These are phyloP conservation scores for Paracamarosporium sp. DNA, from an alignment of 2,329 filamentous ascomycete genomes.

Conservation along the genomic window DNA sequence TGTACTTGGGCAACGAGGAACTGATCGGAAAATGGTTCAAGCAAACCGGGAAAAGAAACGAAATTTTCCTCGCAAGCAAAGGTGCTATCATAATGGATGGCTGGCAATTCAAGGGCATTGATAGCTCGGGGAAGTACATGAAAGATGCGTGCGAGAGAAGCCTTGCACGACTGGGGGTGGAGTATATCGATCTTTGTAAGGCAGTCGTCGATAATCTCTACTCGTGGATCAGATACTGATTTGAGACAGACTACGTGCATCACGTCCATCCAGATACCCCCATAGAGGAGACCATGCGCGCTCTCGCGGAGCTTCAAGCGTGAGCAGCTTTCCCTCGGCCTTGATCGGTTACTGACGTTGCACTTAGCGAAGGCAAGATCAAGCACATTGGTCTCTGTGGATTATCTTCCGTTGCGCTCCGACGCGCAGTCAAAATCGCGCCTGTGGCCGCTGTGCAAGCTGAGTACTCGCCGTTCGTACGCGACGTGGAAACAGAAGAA, in stretches of 20 bases:
- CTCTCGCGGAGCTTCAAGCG: slow-evolving; percentile 49
- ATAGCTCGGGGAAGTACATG: slow-evolving; percentile 45
- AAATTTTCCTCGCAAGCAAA: slow-evolving; percentile 23
- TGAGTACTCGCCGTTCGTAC: slow-evolving; percentile 55
- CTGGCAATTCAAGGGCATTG: slow-evolving; percentile 26
- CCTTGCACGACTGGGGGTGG: slow-evolving; percentile 41
- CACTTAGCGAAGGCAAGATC: slow-evolving; percentile 50
- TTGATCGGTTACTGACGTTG: not conserved
- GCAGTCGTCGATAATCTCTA: not conserved
- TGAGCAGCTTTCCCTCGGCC: slow-evolving; percentile 18
- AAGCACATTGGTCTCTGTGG: slow-evolving; percentile 51
- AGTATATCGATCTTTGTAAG: slow-evolving; percentile 56
- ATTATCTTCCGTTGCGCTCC: slow-evolving; percentile 48
- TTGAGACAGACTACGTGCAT: slow-evolving; percentile 38
- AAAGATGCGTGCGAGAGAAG: slow-evolving; percentile 44
- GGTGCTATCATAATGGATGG: slow-evolving; percentile 24
- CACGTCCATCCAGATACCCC: slow-evolving; percentile 47
- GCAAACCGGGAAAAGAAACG: slow-evolving; percentile 16
- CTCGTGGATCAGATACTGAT: not conserved
- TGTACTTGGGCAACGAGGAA: slow-evolving; percentile 32
- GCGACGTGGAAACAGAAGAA: slow-evolving; percentile 47
- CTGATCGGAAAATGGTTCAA: slow-evolving; percentile 31
- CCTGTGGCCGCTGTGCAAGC: slow-evolving; percentile 54
- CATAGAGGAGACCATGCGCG: slow-evolving; percentile 54
- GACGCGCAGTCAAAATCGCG: slow-evolving; percentile 52